Evolutionary conservation across 768 basidiomycete genomes (phyloP), one percentile per base, ranked within the genome.

Genomic region (Lentinula edodes): DNA sequence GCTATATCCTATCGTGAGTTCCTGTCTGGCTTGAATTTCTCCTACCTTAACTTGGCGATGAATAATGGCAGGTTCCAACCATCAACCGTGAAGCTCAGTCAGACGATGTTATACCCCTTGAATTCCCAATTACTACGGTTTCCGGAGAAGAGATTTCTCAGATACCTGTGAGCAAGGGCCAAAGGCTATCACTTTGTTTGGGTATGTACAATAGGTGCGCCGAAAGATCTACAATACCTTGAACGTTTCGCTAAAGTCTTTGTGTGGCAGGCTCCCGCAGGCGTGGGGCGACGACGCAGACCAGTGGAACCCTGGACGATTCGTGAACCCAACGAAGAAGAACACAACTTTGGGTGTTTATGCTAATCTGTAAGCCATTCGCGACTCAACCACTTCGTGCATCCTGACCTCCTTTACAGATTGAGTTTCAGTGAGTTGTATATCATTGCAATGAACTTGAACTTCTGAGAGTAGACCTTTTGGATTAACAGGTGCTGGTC

Each of bases 71-170:
- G 56, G 56, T 58, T 46, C 42, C 42, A 6, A 45, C 16, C 28
- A 18, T 58, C 16, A 20, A 8, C 3, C 56, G 56, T 5, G 42
- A 45, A 46, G 56, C 56, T 15, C 42, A 48, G 43, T 48, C 42
- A 20, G 86, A 89, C 64, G 83, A 87, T 60, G 74, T 80, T 39
- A 71, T 90, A 35, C 85, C 88, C 1, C 78, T 90, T 9, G 77
- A 80, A 7, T 79, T 72, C 53, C 82, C 85, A n/a, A 76, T 86
- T 41, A 75, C 66, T 13, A 80, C 78, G 6, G 67, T 68, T 18
- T 74, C 76, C 1, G 86, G 85, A 32, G 71, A 80, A 59, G 61
- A 72, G 6, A 64, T 84, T 39, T 73, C 66, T 13, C 78, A 84
- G 63, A 58, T 87, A 18, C 75, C 77, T 2, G 73, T 87, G 42